phyloP scores from a whole-genome alignment of 805 yeast genomes.

The Sugiyamaella mastotermitis region DNA sequence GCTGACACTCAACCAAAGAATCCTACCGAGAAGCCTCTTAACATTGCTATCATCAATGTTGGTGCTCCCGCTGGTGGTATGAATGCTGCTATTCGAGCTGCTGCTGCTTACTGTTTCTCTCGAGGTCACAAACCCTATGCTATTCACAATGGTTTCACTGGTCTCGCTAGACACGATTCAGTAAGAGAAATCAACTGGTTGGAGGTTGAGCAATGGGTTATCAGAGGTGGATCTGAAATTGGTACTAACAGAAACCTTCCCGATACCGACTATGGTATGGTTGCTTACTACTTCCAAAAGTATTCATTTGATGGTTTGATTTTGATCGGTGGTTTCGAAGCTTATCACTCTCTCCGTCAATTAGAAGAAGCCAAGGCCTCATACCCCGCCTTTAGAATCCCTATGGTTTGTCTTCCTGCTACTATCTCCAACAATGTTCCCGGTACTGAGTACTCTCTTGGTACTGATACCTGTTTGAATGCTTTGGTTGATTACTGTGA shows the following conservation, averaged over 20 bases:
- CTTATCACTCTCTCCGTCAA: conserved; percentile 79
- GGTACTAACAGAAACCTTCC: conserved; percentile 94
- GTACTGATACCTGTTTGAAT: conserved; percentile 94
- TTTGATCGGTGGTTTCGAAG: conserved; percentile 95
- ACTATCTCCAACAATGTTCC: conserved; percentile 97
- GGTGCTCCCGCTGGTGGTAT: conserved; percentile 98
- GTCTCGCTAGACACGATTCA: conserved; percentile 84
- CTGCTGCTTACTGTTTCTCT: conserved; percentile 80
- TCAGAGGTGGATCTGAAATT: conserved; percentile 89
- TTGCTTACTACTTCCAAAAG: conserved; percentile 90
- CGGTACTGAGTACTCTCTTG: conserved; percentile 95
- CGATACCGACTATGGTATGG: conserved; percentile 74
- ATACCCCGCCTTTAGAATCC: conserved; percentile 91
- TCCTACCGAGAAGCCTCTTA: conserved; percentile 57
- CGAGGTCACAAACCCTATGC: conserved; percentile 89
- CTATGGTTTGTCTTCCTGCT: conserved; percentile 90
- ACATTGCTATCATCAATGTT: conserved; percentile 80
- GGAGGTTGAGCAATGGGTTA: conserved; percentile 83
- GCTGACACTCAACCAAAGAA: conserved; percentile 58
- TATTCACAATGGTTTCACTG: conserved; percentile 88
- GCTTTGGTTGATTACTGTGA: conserved; percentile 89
- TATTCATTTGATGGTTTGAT: conserved; percentile 82
- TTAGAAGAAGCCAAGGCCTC: conserved; percentile 66
- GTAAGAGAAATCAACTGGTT: conserved; percentile 72
- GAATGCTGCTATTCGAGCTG: conserved; percentile 89